Evolutionary conservation across 306 rosid genomes (phyloP).

Genomic region (Casuarina equisetifolia): DNA sequence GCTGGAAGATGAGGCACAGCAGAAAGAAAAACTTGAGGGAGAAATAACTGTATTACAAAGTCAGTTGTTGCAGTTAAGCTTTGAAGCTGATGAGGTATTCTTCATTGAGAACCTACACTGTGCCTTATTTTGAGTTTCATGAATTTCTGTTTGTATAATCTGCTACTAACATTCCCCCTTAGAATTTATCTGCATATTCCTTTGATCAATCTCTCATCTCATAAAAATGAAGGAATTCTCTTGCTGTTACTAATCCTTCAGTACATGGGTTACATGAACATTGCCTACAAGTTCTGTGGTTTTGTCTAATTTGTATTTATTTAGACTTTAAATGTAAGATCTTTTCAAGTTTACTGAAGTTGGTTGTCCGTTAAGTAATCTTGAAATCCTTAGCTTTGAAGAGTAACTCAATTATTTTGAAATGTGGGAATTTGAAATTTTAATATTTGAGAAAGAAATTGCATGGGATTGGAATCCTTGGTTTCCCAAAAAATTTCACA

Average conservation of each 20-base stretch:
- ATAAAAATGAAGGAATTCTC: neutral
- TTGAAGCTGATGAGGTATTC: conserved; percentile 81
- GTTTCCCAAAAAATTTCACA: neutral
- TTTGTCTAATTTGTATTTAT: neutral
- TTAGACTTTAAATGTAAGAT: neutral
- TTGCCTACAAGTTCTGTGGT: neutral
- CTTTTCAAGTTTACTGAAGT: neutral
- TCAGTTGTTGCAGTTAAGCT: conserved; percentile 81
- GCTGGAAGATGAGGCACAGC: conserved; percentile 68
- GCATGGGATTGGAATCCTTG: neutral
- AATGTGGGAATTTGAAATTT: too few species aligned
- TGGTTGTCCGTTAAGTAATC: neutral
- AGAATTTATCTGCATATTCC: neutral
- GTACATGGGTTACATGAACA: neutral
- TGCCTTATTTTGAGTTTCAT: neutral
- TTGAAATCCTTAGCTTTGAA: neutral
- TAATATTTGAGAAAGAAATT: too few species aligned
- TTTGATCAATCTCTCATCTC: neutral
- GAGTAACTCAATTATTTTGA: too few species aligned
- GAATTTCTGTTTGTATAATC: neutral
- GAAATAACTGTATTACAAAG: conserved; percentile 83
- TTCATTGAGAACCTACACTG: conserved; percentile 8
- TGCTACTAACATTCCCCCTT: neutral
- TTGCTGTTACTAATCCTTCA: neutral
- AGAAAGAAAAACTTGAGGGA: conserved; percentile 80